phyloP scores from a whole-genome alignment of 1,139 yeast genomes.

The Arxiozyma heterogenica region DNA sequence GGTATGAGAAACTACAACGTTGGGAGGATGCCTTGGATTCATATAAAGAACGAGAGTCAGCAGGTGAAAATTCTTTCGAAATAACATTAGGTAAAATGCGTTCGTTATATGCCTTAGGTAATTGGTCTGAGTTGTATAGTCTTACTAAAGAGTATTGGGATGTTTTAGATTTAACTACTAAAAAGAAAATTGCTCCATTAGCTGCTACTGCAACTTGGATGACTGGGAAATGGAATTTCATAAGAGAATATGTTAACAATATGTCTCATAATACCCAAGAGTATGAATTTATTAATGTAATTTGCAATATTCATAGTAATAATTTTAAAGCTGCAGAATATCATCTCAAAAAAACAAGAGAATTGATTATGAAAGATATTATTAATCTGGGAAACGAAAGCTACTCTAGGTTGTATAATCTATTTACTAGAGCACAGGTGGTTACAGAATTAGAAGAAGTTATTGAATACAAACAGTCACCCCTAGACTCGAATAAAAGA shows the following conservation, averaged over 20 bases:
- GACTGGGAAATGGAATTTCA: slow-evolving; percentile 92
- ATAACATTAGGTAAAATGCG: slow-evolving; percentile 97
- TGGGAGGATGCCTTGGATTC: slow-evolving; percentile 98
- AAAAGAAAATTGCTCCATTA: slow-evolving; percentile 85
- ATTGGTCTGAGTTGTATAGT: slow-evolving; percentile 89
- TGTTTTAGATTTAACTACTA: slow-evolving; percentile 58
- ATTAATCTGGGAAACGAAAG: slow-evolving; percentile 94
- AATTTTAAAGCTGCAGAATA: slow-evolving; percentile 73
- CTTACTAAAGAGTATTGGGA: slow-evolving; percentile 84
- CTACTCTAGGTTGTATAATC: slow-evolving; percentile 93
- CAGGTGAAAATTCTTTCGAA: slow-evolving; percentile 47
- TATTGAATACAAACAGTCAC: slow-evolving; percentile 74
- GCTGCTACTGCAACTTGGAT: slow-evolving; percentile 99
- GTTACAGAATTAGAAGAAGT: slow-evolving; percentile 94
- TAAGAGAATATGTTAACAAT: slow-evolving; percentile 82
- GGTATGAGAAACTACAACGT: slow-evolving; percentile 93
- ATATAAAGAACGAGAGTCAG: slow-evolving; percentile 61
- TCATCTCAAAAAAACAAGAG: slow-evolving; percentile 79
- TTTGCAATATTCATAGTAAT: slow-evolving; percentile 74
- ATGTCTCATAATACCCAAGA: slow-evolving; percentile 93
- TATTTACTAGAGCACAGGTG: slow-evolving; percentile 94
- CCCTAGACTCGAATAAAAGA: slow-evolving; percentile 73
- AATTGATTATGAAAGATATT: slow-evolving; percentile 81
- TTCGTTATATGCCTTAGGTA: slow-evolving; percentile 93
- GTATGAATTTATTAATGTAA: slow-evolving; percentile 87